These are phyloP conservation scores for Candida khao-thaluensis DNA, from an alignment of 805 yeast species.

Conservation along the genomic window DNA sequence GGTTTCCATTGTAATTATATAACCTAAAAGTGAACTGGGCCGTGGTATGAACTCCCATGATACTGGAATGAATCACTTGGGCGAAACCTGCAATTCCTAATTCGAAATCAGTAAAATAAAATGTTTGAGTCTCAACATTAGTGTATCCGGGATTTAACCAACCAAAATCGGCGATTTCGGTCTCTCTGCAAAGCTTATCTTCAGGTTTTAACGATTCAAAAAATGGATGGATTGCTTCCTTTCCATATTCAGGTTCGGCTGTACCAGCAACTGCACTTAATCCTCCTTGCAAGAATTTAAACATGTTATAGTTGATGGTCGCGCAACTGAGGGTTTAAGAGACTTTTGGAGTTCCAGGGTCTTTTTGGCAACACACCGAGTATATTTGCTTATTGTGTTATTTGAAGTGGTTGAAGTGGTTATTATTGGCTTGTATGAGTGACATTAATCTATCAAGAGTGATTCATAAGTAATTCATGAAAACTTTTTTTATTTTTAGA, in stretches of 20 bases:
- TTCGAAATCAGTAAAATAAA: slow-evolving; percentile 69
- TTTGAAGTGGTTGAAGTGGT: too few species aligned
- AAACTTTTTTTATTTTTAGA: too few species aligned
- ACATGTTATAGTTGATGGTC: slow-evolving; percentile 31
- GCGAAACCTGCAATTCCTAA: slow-evolving; percentile 79
- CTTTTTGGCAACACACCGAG: too few species aligned
- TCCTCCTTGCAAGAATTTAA: slow-evolving; percentile 82
- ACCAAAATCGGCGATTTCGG: slow-evolving; percentile 64
- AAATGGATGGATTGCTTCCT: slow-evolving; percentile 87
- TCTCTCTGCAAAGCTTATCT: slow-evolving; percentile 49
- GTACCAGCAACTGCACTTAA: slow-evolving; percentile 95
- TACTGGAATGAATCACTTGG: slow-evolving; percentile 90
- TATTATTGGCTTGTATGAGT: too few species aligned
- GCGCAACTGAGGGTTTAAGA: too few species aligned
- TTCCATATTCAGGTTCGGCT: slow-evolving; percentile 96
- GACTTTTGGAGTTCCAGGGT: too few species aligned
- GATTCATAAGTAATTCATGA: too few species aligned
- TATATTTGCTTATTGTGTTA: too few species aligned
- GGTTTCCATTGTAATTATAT: slow-evolving; percentile 49
- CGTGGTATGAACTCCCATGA: slow-evolving; percentile 82
- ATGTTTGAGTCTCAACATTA: slow-evolving; percentile 93
- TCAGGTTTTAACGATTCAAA: slow-evolving; percentile 50
- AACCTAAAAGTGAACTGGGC: slow-evolving; percentile 93
- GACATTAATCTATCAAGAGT: too few species aligned
- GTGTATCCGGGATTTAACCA: slow-evolving; percentile 79